phyloP scores from a whole-genome alignment of 768 basidiomycete genomes.

The Kwoniella bestiolae region DNA sequence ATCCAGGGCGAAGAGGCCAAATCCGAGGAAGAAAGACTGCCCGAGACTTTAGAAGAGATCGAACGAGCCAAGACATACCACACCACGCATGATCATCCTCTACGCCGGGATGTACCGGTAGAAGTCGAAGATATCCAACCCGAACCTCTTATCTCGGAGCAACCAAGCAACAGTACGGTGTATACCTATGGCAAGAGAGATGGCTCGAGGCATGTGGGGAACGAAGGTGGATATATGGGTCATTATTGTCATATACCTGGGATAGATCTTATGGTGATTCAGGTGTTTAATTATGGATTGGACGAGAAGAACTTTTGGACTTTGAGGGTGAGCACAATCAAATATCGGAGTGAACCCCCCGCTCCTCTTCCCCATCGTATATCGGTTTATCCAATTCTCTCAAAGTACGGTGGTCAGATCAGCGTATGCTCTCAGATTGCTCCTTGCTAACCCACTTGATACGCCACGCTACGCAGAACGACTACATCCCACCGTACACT shows the following conservation, averaged over 20 bases:
- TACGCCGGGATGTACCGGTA: not conserved
- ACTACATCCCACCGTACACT: constrained; percentile 21
- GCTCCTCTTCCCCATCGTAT: no score
- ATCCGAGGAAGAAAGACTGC: constrained; percentile 10
- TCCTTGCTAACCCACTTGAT: not conserved
- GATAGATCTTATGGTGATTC: constrained; percentile 41
- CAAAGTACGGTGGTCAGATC: no score
- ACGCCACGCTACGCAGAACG: not conserved
- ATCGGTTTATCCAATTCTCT: no score
- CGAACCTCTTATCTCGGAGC: not conserved
- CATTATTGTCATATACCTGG: constrained; percentile 37
- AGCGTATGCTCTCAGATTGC: no score
- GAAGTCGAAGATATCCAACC: not conserved
- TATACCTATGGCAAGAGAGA: constrained; percentile 3
- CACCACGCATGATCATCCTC: no score
- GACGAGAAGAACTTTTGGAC: constrained; percentile 36
- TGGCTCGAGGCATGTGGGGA: constrained; percentile 5
- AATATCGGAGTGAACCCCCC: no score
- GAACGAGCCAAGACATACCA: not conserved
- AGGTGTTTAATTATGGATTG: constrained; percentile 44
- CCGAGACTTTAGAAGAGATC: constrained; percentile 11
- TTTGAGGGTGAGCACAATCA: constrained; percentile 14
- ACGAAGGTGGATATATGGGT: constrained; percentile 10
- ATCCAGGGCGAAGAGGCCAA: constrained; percentile 2
- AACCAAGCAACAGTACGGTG: not conserved